Conservation (phyloP, 257 asterid species). For the Verbena officinalis region DNA sequence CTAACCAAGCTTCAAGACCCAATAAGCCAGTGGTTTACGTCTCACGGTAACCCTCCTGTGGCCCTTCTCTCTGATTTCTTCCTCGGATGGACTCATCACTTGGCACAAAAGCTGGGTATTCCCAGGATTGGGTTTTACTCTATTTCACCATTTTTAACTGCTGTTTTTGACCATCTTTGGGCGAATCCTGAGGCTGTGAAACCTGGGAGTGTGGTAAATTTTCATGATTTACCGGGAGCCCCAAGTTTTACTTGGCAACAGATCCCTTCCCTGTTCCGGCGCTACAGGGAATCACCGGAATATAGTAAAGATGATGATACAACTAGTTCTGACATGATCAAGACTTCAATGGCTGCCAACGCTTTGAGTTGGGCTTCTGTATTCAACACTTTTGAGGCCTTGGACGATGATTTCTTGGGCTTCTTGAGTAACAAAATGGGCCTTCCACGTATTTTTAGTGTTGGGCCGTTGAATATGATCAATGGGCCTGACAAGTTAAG, state of each 20-base stretch:
- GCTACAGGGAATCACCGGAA: slow-evolving; percentile 38
- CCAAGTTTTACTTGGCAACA: slow-evolving; percentile 51
- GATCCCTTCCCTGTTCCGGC: slow-evolving; percentile 52
- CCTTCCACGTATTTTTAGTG: slow-evolving; percentile 42
- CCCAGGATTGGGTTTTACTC: slow-evolving; percentile 56
- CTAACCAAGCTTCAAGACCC: slow-evolving; percentile 47
- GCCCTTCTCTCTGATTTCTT: slow-evolving; percentile 71
- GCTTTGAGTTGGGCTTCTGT: slow-evolving; percentile 54
- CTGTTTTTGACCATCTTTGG: slow-evolving; percentile 39
- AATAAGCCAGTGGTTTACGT: slow-evolving; percentile 53
- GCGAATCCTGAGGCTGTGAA: slow-evolving; percentile 28
- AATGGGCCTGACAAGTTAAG: slow-evolving; percentile 29
- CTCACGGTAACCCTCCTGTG: slow-evolving; percentile 57
- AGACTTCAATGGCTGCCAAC: slow-evolving; percentile 46
- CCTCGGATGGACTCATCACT: slow-evolving; percentile 72
- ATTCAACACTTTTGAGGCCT: slow-evolving; percentile 49
- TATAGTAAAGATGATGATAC: slow-evolving; percentile 18
- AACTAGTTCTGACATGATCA: slow-evolving; percentile 32
- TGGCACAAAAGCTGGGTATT: slow-evolving; percentile 50
- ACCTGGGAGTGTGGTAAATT: slow-evolving; percentile 19
- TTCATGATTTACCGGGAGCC: slow-evolving; percentile 49
- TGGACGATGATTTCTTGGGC: slow-evolving; percentile 55
- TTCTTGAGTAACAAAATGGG: slow-evolving; percentile 41
- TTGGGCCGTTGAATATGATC: slow-evolving; percentile 59
- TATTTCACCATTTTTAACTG: slow-evolving; percentile 36